These are phyloP conservation scores for Ophiostoma sp. DNA, from an alignment of 2,329 filamentous ascomycete genomes.

Conservation along the genomic window DNA sequence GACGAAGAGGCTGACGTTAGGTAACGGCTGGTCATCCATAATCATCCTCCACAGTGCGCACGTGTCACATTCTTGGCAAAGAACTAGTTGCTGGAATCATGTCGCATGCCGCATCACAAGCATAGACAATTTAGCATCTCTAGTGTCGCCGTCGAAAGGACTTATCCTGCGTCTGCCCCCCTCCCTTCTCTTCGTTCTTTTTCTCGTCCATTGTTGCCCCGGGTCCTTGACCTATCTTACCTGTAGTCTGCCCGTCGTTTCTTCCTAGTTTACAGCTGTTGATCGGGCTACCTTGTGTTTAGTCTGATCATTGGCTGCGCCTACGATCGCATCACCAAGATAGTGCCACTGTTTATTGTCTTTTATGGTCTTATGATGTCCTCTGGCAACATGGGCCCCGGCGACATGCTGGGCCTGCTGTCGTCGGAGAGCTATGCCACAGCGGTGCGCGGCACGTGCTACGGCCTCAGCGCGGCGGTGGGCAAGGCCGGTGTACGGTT, in stretches of 20 bases:
- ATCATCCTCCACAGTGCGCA: background rate
- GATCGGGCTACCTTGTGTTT: conserved; percentile 28
- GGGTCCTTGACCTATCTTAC: background rate
- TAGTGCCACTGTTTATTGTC: conserved; percentile 46
- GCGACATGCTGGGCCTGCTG: conserved; percentile 44
- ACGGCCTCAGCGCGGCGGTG: conserved; percentile 45
- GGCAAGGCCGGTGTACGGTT: conserved; percentile 49
- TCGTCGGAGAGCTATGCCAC: conserved; percentile 48
- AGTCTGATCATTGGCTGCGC: conserved; percentile 26
- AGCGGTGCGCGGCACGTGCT: conserved; percentile 45
- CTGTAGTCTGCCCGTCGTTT: background rate
- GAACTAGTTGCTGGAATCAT: background rate
- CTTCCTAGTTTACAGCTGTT: background rate
- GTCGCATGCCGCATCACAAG: conserved; percentile 5
- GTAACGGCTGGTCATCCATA: background rate
- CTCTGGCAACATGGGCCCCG: conserved; percentile 44
- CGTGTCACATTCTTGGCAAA: conserved; percentile 2
- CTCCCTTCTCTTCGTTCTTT: background rate
- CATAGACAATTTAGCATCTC: background rate
- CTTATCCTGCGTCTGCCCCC: background rate
- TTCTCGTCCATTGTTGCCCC: background rate
- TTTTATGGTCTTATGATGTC: conserved; percentile 48
- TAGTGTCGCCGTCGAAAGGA: background rate
- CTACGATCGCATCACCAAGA: conserved; percentile 41
- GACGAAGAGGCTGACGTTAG: background rate